Conservation (phyloP, 306 rosid species). For the Ormosia semicastrata region DNA sequence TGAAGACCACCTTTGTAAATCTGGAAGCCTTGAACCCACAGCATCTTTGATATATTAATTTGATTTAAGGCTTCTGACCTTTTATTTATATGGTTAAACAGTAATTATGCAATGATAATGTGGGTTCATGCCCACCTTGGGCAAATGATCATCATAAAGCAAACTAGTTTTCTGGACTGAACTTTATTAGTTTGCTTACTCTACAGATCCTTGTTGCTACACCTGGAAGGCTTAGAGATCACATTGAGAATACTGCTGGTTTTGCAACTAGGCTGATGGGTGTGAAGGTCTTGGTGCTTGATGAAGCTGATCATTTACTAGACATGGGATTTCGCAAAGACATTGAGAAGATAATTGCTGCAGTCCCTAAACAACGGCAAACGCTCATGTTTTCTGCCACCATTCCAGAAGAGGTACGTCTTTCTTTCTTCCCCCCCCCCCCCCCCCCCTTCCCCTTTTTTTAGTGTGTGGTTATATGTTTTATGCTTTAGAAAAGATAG, state of each 20-base stretch:
- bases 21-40: background rate
- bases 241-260: constrained; percentile 86
- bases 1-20: background rate
- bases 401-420: constrained; percentile 77
- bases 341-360: constrained; percentile 80
- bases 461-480: background rate
- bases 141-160: background rate
- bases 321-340: constrained; percentile 99
- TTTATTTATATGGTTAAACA: background rate
- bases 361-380: constrained; percentile 91
- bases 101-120: background rate
- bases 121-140: background rate
- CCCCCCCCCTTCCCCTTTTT: background rate
- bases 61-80: background rate
- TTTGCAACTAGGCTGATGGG: constrained; percentile 95
- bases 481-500: background rate
- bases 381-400: constrained; percentile 96
- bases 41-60: background rate
- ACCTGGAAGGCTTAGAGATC: constrained; percentile 99
- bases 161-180: background rate
- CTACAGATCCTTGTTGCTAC: constrained; percentile 97
- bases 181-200: constrained; percentile 20
- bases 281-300: constrained; percentile 87
- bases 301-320: constrained; percentile 96
- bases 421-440: background rate